Evolutionary conservation across 768 basidiomycete genomes (phyloP), one percentile per base, ranked within the genome.

Genomic region (Boletus reticulatus): DNA sequence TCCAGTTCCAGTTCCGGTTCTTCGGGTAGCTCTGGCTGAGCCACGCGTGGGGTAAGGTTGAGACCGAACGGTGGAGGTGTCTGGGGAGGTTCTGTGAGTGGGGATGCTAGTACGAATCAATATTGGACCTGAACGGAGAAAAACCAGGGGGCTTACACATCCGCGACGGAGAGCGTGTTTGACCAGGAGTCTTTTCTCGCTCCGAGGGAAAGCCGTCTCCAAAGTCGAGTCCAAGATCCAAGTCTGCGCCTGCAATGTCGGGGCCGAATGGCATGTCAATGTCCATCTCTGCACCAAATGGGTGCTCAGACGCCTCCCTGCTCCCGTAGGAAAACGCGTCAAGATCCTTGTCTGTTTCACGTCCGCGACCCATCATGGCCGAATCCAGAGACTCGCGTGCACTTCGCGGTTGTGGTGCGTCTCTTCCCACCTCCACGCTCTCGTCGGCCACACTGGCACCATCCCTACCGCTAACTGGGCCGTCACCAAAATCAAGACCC

Each of bases 381-480:
- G 84, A 85, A 55, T 79, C 83, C 42, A 92, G 73, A 44, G 85
- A 87, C 55, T 82, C 82, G 55, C 76, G 73, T n/a, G 68, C 58
- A 44, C 62, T 72, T 41, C 80, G 75, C 29, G 72, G 76, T 9
- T 68, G 67, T 24, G 75, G 76, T 13, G 85, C 88, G 62, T 92
- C 88, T 70, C 91, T 87, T 57, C 87, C 91, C 31, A 89, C 81
- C 57, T 88, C 90, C 29, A 92, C 75, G 53, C 88, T 90, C 53
- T 73, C 78, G 22, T 72, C 74, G 16, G 63, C 42, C 50, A 91
- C 77, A 52, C 89, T 90, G n/a, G 36, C 6, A 52, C 69, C 76
- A n/a, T 70, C 74, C 37, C 48, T 50, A 56, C 58, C 58, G 52
- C 73, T 68, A 36, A 66, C 67, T 12, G 78, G 76, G 43, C 82